Base-by-base conservation (phyloP, 257 asterid species). In the Nemophila menziesii region DNA sequence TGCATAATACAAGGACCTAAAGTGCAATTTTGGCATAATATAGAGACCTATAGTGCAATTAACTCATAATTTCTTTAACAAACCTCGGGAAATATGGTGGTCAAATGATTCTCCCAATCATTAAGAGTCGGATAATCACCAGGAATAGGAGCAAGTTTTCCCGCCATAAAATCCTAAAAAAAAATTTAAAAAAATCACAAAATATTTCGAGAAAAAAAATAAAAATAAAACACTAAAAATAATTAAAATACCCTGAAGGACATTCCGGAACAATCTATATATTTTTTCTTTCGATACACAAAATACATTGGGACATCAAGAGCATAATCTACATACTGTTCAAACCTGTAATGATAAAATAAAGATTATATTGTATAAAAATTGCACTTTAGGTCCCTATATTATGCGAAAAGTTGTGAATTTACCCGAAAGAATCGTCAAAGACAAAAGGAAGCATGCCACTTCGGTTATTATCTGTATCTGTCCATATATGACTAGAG, bases 91-190 rank as follows among this genome's bases (percentile, higher is more conserved):
- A 77, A 85, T 72, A 90, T 85, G 41, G 99, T 90, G 22, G 93
- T 85, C 37, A 90, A 73, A 57, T 90, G 99, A 71, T 85, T 85
- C 77, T 90, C 99, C 99, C 99, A 90, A 61, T 90, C 96, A 49
- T 82, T 73, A 33, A 90, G 74, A 49, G 56, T 81, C 20, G 99
- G 99, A 57, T 77, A 79, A 51, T 81, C 96, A 51, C 92, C 96
- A 0, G 80, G 99, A 72, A 90, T 78, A 48, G 77, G 59, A 40
- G 89, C 73, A 49, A 90, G 99, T 60, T 79, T 90, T 57, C 99
- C 99, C 38, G 79, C 89, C 89, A 90, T 49, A 60, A 90, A 90
- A 65, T 85, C 99, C 94, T 90, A 80, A 60, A 68, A 47, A 48
- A 46, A 20, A 26, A 26, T 4, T 4, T 4, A 26, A 26, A 26